phyloP scores from a whole-genome alignment of 129 eudicot species.

The Saussurea involucrata region DNA sequence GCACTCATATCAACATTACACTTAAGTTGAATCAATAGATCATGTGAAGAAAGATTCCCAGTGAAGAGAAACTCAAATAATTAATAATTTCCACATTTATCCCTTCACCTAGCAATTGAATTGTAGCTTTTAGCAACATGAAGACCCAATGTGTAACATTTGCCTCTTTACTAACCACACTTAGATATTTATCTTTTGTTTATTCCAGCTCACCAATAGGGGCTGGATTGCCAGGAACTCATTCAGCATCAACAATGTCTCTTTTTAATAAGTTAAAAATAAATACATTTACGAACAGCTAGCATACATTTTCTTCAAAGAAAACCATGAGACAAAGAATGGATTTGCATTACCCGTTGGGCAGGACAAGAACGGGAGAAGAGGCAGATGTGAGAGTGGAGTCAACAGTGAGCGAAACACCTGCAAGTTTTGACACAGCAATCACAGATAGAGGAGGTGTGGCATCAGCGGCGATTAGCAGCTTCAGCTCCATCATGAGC shows the following conservation, averaged over 20 bases:
- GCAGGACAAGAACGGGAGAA: conserved; percentile 40
- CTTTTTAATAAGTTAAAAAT: no score
- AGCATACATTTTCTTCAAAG: neutral
- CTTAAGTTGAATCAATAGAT: neutral
- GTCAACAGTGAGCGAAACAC: conserved; percentile 33
- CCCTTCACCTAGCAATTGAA: neutral
- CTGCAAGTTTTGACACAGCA: conserved; percentile 55
- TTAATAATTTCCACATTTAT: no score
- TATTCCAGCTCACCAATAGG: no score
- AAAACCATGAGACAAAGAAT: neutral
- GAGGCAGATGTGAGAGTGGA: conserved; percentile 46
- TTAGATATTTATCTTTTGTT: no score
- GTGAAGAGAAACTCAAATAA: neutral
- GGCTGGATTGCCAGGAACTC: no score
- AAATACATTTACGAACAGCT: neutral
- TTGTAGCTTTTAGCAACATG: no score
- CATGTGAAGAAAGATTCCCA: neutral
- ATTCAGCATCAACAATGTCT: no score
- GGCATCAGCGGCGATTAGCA: conserved; percentile 48
- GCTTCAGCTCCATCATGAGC: conserved; percentile 43
- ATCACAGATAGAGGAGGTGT: conserved; percentile 66
- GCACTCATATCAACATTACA: no score
- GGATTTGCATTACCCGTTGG: conserved; percentile 45
- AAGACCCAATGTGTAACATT: no score
- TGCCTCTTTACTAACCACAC: no score